Evolutionary conservation across 2,329 filamentous ascomycete genomes (phyloP).

Genomic region (Lecanoromycetidae sp.): DNA sequence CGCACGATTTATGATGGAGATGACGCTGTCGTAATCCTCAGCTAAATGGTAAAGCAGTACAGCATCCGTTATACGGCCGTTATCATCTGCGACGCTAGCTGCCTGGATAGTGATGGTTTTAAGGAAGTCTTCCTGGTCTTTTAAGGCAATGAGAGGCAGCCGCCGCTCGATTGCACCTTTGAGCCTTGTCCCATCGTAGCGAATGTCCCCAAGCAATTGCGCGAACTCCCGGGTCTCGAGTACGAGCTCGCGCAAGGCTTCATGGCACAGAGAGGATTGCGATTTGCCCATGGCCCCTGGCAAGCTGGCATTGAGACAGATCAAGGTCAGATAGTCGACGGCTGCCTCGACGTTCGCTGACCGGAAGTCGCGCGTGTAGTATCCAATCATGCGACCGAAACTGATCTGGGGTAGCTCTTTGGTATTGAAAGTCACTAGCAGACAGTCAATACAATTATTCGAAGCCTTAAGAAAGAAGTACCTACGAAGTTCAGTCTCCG

Average conservation of each 20-base stretch:
- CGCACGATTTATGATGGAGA: conserved; percentile 76
- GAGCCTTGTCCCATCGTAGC: conserved; percentile 66
- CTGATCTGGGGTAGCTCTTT: conserved; percentile 64
- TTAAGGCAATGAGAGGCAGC: conserved; percentile 65
- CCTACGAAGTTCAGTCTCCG: conserved; percentile 56
- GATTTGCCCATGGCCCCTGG: conserved; percentile 60
- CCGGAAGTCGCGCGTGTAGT: conserved; percentile 93
- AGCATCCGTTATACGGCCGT: conserved; percentile 83
- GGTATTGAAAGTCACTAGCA: conserved; percentile 41
- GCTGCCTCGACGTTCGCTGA: conserved; percentile 79
- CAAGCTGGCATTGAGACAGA: conserved; percentile 82
- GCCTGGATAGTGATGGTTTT: conserved; percentile 87
- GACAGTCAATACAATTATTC: conserved; percentile 1
- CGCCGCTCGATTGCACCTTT: conserved; percentile 80
- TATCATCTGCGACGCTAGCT: conserved; percentile 84
- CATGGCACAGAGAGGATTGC: conserved; percentile 75
- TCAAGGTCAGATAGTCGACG: conserved; percentile 82
- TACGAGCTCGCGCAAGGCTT: conserved; percentile 83
- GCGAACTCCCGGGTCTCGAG: conserved; percentile 96
- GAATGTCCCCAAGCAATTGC: conserved; percentile 82
- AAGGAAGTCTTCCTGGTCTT: conserved; percentile 72
- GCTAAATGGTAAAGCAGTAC: conserved; percentile 90
- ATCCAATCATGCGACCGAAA: conserved; percentile 84
- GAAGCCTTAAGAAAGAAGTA: conserved; percentile 12
- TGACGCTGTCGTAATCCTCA: conserved; percentile 89